Percentiles rank a stretch among this genome's conserved stretches.
Evolutionary conservation across 257 asterid genomes (phyloP).

Genomic region (Solanum piurae): DNA sequence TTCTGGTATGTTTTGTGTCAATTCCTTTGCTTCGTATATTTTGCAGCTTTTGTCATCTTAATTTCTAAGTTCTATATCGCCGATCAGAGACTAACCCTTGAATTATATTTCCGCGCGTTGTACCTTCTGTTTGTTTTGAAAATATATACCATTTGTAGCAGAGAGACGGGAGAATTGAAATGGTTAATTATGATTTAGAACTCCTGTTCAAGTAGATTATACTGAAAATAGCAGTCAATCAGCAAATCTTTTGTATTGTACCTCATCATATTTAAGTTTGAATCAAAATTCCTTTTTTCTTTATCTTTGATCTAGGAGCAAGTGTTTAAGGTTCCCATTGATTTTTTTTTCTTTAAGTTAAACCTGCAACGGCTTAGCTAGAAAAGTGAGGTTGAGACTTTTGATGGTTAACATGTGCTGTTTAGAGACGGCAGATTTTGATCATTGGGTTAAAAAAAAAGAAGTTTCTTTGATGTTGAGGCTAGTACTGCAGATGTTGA

Average conservation of each 20-base stretch:
- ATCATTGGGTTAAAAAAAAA: background rate
- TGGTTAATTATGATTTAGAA: background rate
- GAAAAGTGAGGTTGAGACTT: background rate
- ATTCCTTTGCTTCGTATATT: background rate
- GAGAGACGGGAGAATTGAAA: background rate
- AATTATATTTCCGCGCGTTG: background rate
- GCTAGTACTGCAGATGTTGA: background rate
- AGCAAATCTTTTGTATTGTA: background rate
- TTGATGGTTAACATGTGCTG: background rate
- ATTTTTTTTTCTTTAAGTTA: background rate
- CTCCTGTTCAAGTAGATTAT: background rate
- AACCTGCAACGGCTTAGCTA: background rate
- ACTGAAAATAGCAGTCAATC: background rate
- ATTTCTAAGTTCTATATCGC: background rate
- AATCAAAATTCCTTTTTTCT: background rate
- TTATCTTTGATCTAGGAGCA: background rate
- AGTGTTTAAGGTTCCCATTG: background rate
- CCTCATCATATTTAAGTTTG: background rate
- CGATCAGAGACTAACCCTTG: background rate
- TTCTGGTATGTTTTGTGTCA: slow-evolving; percentile 32
- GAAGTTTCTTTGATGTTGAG: background rate
- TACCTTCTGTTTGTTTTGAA: background rate
- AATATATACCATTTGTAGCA: background rate
- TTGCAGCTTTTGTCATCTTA: background rate
- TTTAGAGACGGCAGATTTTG: background rate